Evolutionary conservation across 805 yeast genomes (phyloP).

Genomic region (Candida pseudoglaebosa): DNA sequence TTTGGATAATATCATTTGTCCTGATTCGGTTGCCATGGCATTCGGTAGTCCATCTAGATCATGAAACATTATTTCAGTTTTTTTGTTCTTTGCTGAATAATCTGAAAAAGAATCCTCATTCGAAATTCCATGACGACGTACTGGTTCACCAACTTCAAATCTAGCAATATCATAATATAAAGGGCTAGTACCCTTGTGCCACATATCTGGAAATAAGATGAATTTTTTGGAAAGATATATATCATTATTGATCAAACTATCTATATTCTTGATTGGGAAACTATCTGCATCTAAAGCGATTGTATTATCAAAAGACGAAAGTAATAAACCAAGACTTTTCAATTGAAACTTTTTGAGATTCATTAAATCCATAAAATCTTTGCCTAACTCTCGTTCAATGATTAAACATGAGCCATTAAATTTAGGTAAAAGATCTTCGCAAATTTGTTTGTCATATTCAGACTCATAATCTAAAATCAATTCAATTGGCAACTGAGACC

Average conservation of each 20-base stretch:
- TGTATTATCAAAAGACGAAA: slow-evolving; percentile 30
- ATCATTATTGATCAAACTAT: slow-evolving; percentile 19
- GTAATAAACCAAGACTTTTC: slow-evolving; percentile 29
- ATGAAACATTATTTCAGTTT: slow-evolving; percentile 21
- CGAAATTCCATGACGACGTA: slow-evolving; percentile 24
- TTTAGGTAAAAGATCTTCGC: slow-evolving; percentile 22
- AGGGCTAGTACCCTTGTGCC: slow-evolving; percentile 33
- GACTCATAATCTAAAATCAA: slow-evolving; percentile 22
- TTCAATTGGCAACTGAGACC: slow-evolving; percentile 33
- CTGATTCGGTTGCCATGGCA: slow-evolving; percentile 28
- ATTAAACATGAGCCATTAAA: slow-evolving; percentile 26
- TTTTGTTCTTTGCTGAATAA: slow-evolving; percentile 16
- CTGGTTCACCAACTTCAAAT: slow-evolving; percentile 24
- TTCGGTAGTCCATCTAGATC: slow-evolving; percentile 31
- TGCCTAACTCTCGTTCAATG: slow-evolving; percentile 23
- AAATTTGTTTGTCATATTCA: slow-evolving; percentile 23
- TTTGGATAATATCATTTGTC: slow-evolving; percentile 35
- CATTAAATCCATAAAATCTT: slow-evolving; percentile 15
- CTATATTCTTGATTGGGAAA: slow-evolving; percentile 29
- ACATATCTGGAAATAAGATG: slow-evolving; percentile 34
- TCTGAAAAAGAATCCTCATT: slow-evolving; percentile 23
- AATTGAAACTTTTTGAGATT: slow-evolving; percentile 21
- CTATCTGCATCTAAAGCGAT: slow-evolving; percentile 33
- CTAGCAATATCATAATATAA: slow-evolving; percentile 29
- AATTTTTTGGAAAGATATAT: slow-evolving; percentile 23